Conservation (phyloP, 2,329 filamentous ascomycete species). For the Sarocladium kiliense region DNA sequence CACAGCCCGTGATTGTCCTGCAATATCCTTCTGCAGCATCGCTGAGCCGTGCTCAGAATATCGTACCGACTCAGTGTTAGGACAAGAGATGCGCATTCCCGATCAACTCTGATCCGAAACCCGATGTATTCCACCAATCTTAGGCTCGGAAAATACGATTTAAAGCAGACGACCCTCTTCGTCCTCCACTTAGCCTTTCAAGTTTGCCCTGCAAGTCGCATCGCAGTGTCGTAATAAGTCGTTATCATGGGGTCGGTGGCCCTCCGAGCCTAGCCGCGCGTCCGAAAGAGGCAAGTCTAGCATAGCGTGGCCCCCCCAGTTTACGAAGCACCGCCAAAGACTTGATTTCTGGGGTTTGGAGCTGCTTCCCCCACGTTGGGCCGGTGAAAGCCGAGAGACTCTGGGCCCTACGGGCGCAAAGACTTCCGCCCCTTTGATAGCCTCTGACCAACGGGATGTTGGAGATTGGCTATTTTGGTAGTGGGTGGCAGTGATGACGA, state of each 20-base stretch:
- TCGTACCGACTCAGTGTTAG: background rate
- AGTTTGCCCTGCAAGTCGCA: too few relatives aligned
- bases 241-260: background rate
- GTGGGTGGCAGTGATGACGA: background rate
- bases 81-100: background rate
- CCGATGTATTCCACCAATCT: background rate
- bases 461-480: background rate
- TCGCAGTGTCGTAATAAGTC: background rate
- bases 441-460: background rate
- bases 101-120: background rate
- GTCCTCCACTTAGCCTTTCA: too few relatives aligned
- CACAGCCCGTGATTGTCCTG: too few relatives aligned
- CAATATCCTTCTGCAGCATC: too few relatives aligned
- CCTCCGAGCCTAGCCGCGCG: background rate
- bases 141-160: background rate
- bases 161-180: too few relatives aligned
- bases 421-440: background rate
- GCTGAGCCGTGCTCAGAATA: background rate
- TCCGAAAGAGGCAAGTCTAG: background rate
- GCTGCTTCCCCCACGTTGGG: background rate
- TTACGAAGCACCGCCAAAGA: too few relatives aligned
- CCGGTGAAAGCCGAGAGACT: constrained; percentile 2
- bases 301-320: background rate
- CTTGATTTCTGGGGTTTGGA: background rate
- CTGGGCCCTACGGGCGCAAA: background rate